A percentile compares a stretch with the other conserved stretches of the same genome.
Evolutionary conservation across 305 asterid species (phyloP).

Genomic region (Fraxinus floribunda): DNA sequence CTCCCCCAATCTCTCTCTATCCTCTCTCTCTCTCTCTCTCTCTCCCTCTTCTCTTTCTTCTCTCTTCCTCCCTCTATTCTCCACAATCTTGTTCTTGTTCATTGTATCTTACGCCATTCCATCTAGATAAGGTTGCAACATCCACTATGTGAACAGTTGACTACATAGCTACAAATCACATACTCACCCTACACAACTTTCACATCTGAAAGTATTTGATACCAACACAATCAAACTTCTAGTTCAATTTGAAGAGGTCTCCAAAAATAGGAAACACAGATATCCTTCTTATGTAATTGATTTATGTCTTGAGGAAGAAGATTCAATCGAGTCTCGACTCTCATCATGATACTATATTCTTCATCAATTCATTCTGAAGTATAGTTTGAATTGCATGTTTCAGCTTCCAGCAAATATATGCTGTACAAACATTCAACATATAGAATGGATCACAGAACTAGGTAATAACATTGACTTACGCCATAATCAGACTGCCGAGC

Average conservation of each 20-base stretch:
- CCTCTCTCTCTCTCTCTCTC: background rate
- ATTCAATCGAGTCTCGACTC: constrained; percentile 1
- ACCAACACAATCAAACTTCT: background rate
- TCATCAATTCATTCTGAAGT: background rate
- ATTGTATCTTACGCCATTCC: background rate
- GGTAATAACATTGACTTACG: constrained; percentile 41
- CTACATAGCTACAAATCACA: background rate
- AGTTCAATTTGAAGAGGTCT: background rate
- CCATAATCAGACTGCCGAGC: constrained; percentile 59
- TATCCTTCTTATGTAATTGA: background rate
- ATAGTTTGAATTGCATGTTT: constrained; percentile 1
- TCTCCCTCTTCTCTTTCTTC: background rate
- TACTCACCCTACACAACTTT: constrained; percentile 5
- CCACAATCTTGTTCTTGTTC: background rate
- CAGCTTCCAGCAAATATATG: background rate
- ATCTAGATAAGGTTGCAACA: background rate
- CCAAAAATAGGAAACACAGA: background rate
- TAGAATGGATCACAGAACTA: constrained; percentile 15
- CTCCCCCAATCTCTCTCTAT: background rate
- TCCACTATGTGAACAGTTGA: background rate
- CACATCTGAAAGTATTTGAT: constrained; percentile 2
- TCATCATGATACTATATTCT: constrained; percentile 6
- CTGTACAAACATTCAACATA: background rate
- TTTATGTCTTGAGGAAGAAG: background rate
- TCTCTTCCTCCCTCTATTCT: background rate